These are phyloP conservation scores for Quillaja saponaria DNA, from an alignment of 306 rosid species.

Conservation along the genomic window DNA sequence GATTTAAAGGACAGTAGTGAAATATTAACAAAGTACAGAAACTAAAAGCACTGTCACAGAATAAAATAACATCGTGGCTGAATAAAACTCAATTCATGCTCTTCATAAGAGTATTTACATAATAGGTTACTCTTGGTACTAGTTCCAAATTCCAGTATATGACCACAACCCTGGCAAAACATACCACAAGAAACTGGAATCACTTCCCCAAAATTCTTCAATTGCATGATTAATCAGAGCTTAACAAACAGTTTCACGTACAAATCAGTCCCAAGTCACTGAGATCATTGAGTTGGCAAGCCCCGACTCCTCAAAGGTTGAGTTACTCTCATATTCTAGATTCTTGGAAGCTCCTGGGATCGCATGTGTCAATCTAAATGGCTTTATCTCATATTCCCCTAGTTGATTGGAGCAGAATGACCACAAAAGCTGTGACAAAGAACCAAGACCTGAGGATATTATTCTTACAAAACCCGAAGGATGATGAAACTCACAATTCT, in stretches of 20 bases:
- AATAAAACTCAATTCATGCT: too few relatives aligned
- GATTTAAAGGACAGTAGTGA: too few relatives aligned
- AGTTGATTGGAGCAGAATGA: conserved; percentile 72
- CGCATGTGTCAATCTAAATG: conserved; percentile 73
- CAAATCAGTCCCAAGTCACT: conserved; percentile 85
- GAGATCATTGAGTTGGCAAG: conserved; percentile 92
- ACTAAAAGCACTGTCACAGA: too few relatives aligned
- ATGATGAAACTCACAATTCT: too few relatives aligned
- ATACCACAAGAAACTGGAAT: too few relatives aligned
- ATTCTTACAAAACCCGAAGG: too few relatives aligned
- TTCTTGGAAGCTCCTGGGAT: conserved; percentile 81
- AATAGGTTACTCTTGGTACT: too few relatives aligned
- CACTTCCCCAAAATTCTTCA: conserved; percentile 24
- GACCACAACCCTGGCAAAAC: too few relatives aligned
- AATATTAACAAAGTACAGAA: too few relatives aligned
- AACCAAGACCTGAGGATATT: conserved; percentile 3
- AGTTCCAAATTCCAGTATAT: too few relatives aligned
- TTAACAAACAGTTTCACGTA: conserved; percentile 25
- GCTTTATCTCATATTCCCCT: conserved; percentile 60
- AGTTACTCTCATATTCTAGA: conserved; percentile 58
- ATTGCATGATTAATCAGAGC: conserved; percentile 25
- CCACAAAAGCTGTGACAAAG: conserved; percentile 82
- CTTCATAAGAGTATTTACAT: too few relatives aligned
- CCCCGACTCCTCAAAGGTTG: conserved; percentile 77
- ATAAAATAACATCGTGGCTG: too few relatives aligned